Conservation (phyloP, 2,329 filamentous ascomycete species). For the Cadophora gregata region DNA sequence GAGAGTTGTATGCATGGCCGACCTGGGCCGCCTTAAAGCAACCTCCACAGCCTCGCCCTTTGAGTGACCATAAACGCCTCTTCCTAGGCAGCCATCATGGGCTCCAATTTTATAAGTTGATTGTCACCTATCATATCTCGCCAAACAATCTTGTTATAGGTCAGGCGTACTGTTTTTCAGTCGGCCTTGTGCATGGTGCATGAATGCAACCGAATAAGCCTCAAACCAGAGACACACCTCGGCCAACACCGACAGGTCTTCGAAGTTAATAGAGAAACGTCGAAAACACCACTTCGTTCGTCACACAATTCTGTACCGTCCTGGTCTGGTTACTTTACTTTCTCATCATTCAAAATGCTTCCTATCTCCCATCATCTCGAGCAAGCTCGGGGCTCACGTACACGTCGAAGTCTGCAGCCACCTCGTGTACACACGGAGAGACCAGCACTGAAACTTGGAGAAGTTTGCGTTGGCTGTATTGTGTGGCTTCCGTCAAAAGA, state of each 20-base stretch:
- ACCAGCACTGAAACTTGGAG: slow-evolving; percentile 6
- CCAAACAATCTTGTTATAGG: neutral
- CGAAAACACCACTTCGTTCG: too few relatives aligned
- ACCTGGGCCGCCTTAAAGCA: neutral
- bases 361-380: neutral
- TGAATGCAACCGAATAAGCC: neutral
- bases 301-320: too few relatives aligned
- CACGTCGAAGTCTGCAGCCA: neutral
- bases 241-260: neutral
- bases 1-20: neutral
- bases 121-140: neutral
- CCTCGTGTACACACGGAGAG: neutral
- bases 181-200: slow-evolving; percentile 3
- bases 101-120: neutral
- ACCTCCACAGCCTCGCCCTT: neutral
- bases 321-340: neutral
- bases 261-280: too few relatives aligned
- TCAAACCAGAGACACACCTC: neutral
- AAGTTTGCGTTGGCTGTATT: slow-evolving; percentile 34
- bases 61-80: neutral
- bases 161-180: neutral
- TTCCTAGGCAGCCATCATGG: neutral
- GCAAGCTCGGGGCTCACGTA: neutral
- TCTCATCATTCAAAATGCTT: neutral
- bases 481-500: slow-evolving; percentile 31